These are phyloP conservation scores for Colletotrichum sp. DNA, from an alignment of 2,329 filamentous ascomycete species.

Conservation along the genomic window DNA sequence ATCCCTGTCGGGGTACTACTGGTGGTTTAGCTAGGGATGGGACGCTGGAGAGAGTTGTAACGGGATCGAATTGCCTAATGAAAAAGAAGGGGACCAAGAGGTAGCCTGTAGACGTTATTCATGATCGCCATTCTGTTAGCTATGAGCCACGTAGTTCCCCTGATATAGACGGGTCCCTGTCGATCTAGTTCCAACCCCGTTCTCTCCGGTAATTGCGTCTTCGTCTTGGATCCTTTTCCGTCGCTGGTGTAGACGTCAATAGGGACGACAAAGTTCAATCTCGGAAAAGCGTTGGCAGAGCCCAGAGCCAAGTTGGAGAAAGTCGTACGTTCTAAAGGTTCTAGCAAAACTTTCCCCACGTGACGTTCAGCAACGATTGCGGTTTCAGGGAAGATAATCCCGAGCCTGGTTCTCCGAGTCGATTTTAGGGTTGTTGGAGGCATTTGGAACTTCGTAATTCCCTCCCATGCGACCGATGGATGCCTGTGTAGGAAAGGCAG, in stretches of 20 bases:
- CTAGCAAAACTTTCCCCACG: background rate
- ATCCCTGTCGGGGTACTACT: no score
- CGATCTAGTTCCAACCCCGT: background rate
- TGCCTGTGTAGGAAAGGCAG: background rate
- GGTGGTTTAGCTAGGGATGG: no score
- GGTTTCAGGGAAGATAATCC: background rate
- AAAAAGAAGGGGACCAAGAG: no score
- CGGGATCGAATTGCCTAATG: no score
- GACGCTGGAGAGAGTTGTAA: background rate
- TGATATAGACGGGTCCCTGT: background rate
- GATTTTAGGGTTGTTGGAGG: background rate
- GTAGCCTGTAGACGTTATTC: no score
- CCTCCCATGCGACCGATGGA: background rate
- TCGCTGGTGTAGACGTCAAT: background rate
- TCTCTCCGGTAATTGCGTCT: background rate
- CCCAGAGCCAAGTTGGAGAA: background rate
- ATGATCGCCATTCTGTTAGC: background rate
- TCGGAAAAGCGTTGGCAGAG: accelerated
- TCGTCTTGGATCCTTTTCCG: background rate
- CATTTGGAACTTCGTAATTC: background rate
- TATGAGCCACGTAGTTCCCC: background rate
- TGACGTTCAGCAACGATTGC: background rate
- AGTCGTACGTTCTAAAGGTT: background rate
- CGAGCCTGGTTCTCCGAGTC: background rate
- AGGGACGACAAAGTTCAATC: background rate